phyloP scores from a whole-genome alignment of 1,139 yeast species.

The Debaryomycetaceae sp. region DNA sequence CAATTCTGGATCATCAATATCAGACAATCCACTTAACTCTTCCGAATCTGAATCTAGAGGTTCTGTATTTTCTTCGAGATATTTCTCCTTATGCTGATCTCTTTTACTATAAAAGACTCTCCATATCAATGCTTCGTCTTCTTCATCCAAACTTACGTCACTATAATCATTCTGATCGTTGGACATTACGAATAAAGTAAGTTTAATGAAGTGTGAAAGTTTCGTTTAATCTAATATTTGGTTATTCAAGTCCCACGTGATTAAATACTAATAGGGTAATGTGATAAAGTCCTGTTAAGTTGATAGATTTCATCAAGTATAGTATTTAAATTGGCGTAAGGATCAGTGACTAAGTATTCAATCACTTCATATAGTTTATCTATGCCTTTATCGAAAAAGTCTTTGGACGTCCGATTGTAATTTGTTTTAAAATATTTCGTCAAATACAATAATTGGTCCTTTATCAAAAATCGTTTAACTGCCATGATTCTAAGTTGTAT shows the following conservation, averaged over 20 bases:
- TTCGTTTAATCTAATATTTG: not conserved
- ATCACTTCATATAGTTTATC: too few relatives aligned
- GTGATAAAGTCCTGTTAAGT: not conserved
- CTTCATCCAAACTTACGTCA: slow-evolving; percentile 45
- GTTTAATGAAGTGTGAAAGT: too few relatives aligned
- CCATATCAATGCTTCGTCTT: slow-evolving; percentile 47
- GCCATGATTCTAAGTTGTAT: not conserved
- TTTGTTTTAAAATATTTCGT: too few relatives aligned
- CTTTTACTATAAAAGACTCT: slow-evolving; percentile 36
- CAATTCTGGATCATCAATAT: slow-evolving; percentile 36
- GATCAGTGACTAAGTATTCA: not conserved
- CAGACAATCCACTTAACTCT: slow-evolving; percentile 28
- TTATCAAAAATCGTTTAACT: not conserved
- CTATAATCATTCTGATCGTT: slow-evolving; percentile 21
- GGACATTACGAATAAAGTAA: not conserved
- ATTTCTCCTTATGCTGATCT: slow-evolving; percentile 9
- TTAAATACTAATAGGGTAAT: not conserved
- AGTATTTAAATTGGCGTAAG: not conserved
- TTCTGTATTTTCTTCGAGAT: slow-evolving; percentile 2
- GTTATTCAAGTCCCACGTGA: not conserved
- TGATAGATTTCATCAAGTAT: not conserved
- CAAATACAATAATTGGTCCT: not conserved
- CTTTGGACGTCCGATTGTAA: too few relatives aligned
- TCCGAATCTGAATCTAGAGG: slow-evolving; percentile 12
- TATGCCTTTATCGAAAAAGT: too few relatives aligned